Conservation (phyloP, 1,139 yeast species). For the Geotrichum bryndzae region DNA sequence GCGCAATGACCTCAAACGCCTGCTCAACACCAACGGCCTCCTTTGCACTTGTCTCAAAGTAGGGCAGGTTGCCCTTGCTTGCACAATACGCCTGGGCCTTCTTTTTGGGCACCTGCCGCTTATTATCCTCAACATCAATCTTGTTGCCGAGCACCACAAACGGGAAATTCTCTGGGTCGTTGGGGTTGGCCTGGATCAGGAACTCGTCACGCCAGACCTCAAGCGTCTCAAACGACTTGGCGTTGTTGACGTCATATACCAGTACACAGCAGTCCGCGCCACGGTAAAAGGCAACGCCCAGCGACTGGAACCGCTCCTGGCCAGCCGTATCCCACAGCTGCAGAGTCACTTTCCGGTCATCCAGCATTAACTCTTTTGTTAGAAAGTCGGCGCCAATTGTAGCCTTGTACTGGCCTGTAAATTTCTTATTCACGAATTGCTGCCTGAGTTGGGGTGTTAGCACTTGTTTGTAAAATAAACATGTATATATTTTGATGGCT, state of each 20-base stretch:
- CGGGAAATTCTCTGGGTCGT: slow-evolving; percentile 92
- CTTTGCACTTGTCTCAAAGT: slow-evolving; percentile 91
- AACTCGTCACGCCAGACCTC: slow-evolving; percentile 95
- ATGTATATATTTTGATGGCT: slow-evolving; percentile 16
- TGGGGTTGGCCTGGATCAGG: slow-evolving; percentile 83
- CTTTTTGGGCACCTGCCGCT: slow-evolving; percentile 74
- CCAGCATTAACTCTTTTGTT: slow-evolving; percentile 82
- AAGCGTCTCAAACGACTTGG: slow-evolving; percentile 83
- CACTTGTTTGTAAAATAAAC: background rate
- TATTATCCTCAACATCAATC: slow-evolving; percentile 87
- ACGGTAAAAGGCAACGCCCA: slow-evolving; percentile 95
- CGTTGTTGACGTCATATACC: slow-evolving; percentile 90
- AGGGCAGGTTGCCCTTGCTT: slow-evolving; percentile 83
- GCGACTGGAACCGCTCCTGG: slow-evolving; percentile 81
- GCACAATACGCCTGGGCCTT: slow-evolving; percentile 83
- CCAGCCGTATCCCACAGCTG: slow-evolving; percentile 94
- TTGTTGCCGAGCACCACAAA: slow-evolving; percentile 92
- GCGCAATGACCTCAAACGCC: slow-evolving; percentile 93
- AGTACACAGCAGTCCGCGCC: slow-evolving; percentile 98
- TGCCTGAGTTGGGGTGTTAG: slow-evolving; percentile 41
- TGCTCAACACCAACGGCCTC: slow-evolving; percentile 90
- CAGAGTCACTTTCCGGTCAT: slow-evolving; percentile 71
- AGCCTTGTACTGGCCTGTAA: slow-evolving; percentile 93
- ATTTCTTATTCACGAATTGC: slow-evolving; percentile 91
- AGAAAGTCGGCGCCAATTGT: slow-evolving; percentile 97